Evolutionary conservation across 352 stramenopile genomes (phyloP).

Genomic region (Phytophthora litchii): DNA sequence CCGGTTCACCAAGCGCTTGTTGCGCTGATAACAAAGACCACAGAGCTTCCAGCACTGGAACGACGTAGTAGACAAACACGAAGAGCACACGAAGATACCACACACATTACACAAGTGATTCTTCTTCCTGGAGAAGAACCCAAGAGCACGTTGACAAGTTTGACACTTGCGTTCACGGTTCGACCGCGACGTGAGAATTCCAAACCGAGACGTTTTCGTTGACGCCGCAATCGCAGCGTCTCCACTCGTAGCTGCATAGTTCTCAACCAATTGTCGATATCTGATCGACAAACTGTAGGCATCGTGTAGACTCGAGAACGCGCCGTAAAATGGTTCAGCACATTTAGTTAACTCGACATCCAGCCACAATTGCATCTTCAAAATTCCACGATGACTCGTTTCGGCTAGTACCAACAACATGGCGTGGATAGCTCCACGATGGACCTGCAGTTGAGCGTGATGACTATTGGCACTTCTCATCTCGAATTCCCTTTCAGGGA

Average conservation of each 20-base stretch:
- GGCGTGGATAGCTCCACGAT: conserved; percentile 65
- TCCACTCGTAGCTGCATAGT: conserved; percentile 40
- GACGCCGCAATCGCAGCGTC: conserved; percentile 31
- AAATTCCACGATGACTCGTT: conserved; percentile 54
- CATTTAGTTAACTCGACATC: conserved; percentile 66
- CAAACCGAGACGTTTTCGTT: conserved; percentile 35
- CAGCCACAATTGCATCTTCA: conserved; percentile 79
- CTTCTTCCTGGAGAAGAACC: conserved; percentile 66
- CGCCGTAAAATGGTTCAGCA: conserved; percentile 55
- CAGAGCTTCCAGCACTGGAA: conserved; percentile 73
- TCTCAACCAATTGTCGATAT: conserved; percentile 67
- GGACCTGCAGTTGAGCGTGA: conserved; percentile 48
- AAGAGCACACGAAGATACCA: conserved; percentile 63
- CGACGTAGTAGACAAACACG: conserved; percentile 63
- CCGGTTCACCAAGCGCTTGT: conserved; percentile 63
- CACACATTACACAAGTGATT: conserved; percentile 70
- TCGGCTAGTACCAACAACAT: conserved; percentile 66
- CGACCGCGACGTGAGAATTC: conserved; percentile 35
- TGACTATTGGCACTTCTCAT: conserved; percentile 50
- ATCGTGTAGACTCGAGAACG: conserved; percentile 69
- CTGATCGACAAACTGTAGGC: conserved; percentile 69
- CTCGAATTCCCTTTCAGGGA: conserved; percentile 52
- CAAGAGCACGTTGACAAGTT: conserved; percentile 63
- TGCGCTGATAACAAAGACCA: conserved; percentile 63
- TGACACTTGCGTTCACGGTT: conserved; percentile 65